phyloP scores from a whole-genome alignment of 257 asterid genomes.

The Solanum okadae region DNA sequence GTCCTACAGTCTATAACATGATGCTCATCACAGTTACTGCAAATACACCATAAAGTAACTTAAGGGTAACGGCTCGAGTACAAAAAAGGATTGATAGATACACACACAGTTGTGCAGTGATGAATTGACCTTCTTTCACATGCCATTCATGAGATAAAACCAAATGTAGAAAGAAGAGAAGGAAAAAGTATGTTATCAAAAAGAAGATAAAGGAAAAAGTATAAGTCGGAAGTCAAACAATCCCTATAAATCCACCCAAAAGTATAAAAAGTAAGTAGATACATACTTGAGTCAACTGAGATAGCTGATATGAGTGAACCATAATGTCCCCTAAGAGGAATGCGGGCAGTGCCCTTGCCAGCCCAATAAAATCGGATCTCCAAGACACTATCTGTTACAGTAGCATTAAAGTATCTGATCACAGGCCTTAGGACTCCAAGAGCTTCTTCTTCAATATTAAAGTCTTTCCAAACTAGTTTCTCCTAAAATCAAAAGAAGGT shows the following conservation, averaged over 20 bases:
- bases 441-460: slow-evolving; percentile 67
- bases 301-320: slow-evolving; percentile 93
- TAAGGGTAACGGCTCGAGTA: neutral
- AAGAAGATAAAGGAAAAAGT: neutral
- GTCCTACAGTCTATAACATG: neutral
- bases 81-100: neutral
- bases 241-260: neutral
- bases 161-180: neutral
- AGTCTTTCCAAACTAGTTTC: slow-evolving; percentile 46
- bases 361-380: slow-evolving; percentile 82
- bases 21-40: neutral
- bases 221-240: neutral
- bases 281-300: slow-evolving; percentile 56
- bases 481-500: slow-evolving; percentile 41
- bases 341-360: slow-evolving; percentile 71
- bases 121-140: neutral
- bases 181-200: neutral
- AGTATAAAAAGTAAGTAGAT: neutral
- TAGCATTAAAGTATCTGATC: slow-evolving; percentile 29
- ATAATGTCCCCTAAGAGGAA: slow-evolving; percentile 64
- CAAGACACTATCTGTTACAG: slow-evolving; percentile 39
- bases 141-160: neutral
- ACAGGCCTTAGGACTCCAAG: slow-evolving; percentile 59
- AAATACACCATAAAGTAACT: neutral
- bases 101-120: neutral